Conservation (phyloP, 768 basidiomycete species). For the Serendipita sp. region DNA sequence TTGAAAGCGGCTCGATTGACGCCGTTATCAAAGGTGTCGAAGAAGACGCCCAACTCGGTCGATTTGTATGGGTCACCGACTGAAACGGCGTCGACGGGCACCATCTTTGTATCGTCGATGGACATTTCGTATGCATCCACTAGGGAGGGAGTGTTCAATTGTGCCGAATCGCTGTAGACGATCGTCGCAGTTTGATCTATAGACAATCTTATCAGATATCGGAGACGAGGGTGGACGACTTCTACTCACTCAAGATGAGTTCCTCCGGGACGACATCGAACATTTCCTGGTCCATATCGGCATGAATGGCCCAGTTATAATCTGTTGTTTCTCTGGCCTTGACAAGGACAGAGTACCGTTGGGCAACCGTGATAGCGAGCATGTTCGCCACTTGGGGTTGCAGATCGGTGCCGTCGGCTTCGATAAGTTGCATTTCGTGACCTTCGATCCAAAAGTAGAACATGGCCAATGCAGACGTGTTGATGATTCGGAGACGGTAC, state of each 20-base stretch:
- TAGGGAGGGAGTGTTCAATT: constrained; percentile 35
- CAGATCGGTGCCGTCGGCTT: constrained; percentile 71
- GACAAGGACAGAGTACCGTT: constrained; percentile 86
- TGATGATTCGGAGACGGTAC: constrained; percentile 77
- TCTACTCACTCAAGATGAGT: constrained; percentile 52
- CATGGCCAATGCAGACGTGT: constrained; percentile 53
- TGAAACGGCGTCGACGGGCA: constrained; percentile 39
- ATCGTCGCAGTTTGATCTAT: constrained; percentile 72
- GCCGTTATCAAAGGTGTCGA: constrained; percentile 75
- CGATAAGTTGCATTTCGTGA: constrained; percentile 69
- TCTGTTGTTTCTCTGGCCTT: constrained; percentile 62
- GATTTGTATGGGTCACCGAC: constrained; percentile 36
- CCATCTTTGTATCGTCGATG: constrained; percentile 50
- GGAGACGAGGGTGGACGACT: background rate
- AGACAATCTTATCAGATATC: background rate
- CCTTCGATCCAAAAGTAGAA: constrained; percentile 87
- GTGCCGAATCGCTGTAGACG: constrained; percentile 43
- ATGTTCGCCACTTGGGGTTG: constrained; percentile 56
- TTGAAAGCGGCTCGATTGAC: constrained; percentile 74
- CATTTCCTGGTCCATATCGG: constrained; percentile 81
- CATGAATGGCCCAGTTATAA: constrained; percentile 77
- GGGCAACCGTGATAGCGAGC: constrained; percentile 64
- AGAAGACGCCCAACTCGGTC: constrained; percentile 53
- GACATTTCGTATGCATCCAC: constrained; percentile 20
- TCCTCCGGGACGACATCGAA: constrained; percentile 64